Percentiles rank a stretch among this genome's conserved stretches.
Evolutionary conservation across 176 grass and related monocot species (phyloP).

Genomic region (Hsuehochloa calcarea): DNA sequence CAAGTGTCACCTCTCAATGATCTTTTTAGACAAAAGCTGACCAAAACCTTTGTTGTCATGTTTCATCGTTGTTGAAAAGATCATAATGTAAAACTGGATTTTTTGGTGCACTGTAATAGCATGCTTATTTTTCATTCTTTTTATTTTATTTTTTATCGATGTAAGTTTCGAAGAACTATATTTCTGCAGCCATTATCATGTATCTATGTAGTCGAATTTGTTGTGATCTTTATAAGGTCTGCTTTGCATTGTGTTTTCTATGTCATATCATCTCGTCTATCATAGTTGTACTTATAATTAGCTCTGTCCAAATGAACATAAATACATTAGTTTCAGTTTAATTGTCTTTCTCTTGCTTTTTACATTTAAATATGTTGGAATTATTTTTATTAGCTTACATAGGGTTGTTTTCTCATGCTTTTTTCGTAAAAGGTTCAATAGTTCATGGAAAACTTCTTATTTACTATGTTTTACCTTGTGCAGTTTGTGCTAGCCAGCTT

Average conservation of each 20-base stretch:
- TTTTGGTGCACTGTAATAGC: neutral
- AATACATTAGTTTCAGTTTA: neutral
- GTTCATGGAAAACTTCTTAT: neutral
- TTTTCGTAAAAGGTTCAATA: neutral
- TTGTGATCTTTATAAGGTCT: neutral
- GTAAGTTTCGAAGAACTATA: neutral
- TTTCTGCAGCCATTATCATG: neutral
- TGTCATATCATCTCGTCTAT: neutral
- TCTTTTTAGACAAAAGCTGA: neutral
- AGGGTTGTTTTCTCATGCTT: neutral
- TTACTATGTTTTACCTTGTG: neutral
- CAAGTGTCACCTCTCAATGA: neutral
- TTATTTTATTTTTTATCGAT: neutral
- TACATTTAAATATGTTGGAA: neutral
- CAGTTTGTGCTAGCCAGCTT: conserved; percentile 79
- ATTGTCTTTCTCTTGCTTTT: neutral
- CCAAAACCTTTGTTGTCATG: neutral
- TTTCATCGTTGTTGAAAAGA: neutral
- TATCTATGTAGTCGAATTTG: neutral
- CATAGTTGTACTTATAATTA: conserved; percentile 11
- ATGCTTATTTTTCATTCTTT: neutral
- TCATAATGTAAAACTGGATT: neutral
- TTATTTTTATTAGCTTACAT: neutral
- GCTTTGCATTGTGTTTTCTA: neutral
- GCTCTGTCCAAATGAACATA: neutral